Percentiles rank a stretch among this genome's conserved stretches.
These are phyloP conservation scores for Rhodotorula sp. DNA, from an alignment of 1,284 basidiomycete genomes.

Conservation along the genomic window DNA sequence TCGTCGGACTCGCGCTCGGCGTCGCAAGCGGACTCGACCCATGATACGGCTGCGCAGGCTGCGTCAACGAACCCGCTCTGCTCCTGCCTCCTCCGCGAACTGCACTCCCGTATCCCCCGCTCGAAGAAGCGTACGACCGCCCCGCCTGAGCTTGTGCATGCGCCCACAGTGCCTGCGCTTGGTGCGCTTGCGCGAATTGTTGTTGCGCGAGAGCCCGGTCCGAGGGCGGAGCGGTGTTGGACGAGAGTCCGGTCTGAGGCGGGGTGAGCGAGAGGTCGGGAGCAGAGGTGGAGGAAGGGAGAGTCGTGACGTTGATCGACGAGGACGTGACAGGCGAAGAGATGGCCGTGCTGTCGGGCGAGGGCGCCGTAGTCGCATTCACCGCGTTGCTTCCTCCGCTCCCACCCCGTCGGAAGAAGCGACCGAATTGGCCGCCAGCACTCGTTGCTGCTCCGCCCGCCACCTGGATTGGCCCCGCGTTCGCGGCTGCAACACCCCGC, in stretches of 20 bases:
- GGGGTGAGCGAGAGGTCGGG: conserved; percentile 3
- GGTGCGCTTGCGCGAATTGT: conserved; percentile 35
- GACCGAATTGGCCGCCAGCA: conserved; percentile 7
- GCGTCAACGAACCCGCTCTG: conserved; percentile 7
- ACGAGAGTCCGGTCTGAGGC: conserved; percentile 1
- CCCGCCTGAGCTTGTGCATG: conserved; percentile 5
- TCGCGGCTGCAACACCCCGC: neutral
- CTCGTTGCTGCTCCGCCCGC: neutral
- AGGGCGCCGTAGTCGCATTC: neutral
- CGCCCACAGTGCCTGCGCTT: conserved; percentile 32
- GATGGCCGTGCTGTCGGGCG: neutral
- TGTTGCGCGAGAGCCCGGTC: conserved; percentile 27
- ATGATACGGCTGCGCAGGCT: neutral
- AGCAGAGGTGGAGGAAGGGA: neutral
- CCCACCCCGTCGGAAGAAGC: conserved; percentile 13
- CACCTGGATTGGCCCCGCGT: too few species aligned
- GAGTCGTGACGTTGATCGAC: conserved; percentile 9
- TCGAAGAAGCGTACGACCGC: neutral
- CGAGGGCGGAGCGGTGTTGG: neutral
- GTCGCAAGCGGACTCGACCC: neutral
- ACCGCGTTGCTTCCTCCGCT: neutral
- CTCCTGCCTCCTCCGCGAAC: neutral
- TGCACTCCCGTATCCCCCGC: neutral
- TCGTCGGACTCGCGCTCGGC: neutral
- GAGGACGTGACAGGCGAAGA: neutral